These are phyloP conservation scores for Alternaria longipes DNA, from an alignment of 2,329 filamentous ascomycete species.

Conservation along the genomic window DNA sequence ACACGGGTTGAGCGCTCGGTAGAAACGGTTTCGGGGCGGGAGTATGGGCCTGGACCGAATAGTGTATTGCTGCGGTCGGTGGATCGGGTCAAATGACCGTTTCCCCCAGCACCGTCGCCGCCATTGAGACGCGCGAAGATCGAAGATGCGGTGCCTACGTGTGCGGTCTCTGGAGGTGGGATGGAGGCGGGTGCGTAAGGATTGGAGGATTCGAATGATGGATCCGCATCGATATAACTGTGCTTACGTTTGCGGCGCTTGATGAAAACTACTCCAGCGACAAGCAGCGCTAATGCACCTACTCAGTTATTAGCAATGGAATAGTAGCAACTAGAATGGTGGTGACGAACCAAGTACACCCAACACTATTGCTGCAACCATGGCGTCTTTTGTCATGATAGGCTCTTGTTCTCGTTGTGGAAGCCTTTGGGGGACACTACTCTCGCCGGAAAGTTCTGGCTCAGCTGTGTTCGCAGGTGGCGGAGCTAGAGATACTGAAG, in stretches of 20 bases:
- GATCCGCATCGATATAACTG: conserved; percentile 24
- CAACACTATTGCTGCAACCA: conserved; percentile 44
- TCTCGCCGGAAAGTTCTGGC: not conserved
- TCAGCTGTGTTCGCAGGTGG: conserved; percentile 4
- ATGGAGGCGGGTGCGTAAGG: conserved; percentile 35
- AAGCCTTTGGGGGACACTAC: not conserved
- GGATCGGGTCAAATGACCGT: conserved; percentile 32
- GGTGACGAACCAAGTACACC: conserved; percentile 40
- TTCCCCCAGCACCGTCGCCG: conserved; percentile 3
- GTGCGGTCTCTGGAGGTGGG: conserved; percentile 33
- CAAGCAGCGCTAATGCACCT: conserved; percentile 42
- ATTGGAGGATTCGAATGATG: conserved; percentile 39
- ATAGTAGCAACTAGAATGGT: not conserved
- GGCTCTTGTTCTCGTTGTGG: conserved; percentile 16
- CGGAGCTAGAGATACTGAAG: not conserved
- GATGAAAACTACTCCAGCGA: conserved; percentile 33
- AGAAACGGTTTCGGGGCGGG: conserved; percentile 46
- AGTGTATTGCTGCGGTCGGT: conserved; percentile 38
- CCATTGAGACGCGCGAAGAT: conserved; percentile 21
- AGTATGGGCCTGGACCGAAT: conserved; percentile 38
- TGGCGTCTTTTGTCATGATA: conserved; percentile 40
- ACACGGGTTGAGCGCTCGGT: conserved; percentile 28
- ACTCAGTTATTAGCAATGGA: conserved; percentile 6
- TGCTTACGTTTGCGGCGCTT: conserved; percentile 35
- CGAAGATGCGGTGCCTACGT: conserved; percentile 22